Evolutionary conservation across 352 stramenopile species (phyloP).

Genomic region (Phytophthora tentaculata): DNA sequence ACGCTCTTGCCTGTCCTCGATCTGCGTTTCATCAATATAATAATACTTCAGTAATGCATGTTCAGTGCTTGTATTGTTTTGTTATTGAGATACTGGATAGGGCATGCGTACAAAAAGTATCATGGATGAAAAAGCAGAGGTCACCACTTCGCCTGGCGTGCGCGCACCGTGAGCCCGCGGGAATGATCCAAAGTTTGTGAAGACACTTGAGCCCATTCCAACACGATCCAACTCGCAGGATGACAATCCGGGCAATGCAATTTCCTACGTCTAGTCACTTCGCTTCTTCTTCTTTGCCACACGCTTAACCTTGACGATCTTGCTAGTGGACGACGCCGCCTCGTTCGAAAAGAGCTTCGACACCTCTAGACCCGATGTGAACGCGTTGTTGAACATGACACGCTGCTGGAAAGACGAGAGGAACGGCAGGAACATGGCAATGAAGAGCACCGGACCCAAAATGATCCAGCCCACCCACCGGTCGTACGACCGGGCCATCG

Average conservation of each 20-base stretch:
- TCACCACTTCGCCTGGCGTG: slow-evolving; percentile 6
- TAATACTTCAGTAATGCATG: slow-evolving; percentile 27
- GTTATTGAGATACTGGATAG: slow-evolving; percentile 33
- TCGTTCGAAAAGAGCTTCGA: slow-evolving; percentile 91
- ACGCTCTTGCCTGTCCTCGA: slow-evolving; percentile 28
- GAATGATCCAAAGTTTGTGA: slow-evolving; percentile 19
- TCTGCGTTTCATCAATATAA: not conserved
- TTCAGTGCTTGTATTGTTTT: slow-evolving; percentile 34
- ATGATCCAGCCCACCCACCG: slow-evolving; percentile 89
- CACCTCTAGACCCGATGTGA: slow-evolving; percentile 86
- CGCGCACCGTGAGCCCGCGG: slow-evolving; percentile 2
- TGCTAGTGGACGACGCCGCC: slow-evolving; percentile 65
- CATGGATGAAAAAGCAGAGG: slow-evolving; percentile 19
- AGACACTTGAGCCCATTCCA: not conserved
- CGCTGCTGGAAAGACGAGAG: slow-evolving; percentile 87
- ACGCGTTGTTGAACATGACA: slow-evolving; percentile 92
- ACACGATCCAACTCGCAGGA: not conserved
- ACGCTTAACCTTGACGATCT: slow-evolving; percentile 88
- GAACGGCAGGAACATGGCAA: slow-evolving; percentile 91
- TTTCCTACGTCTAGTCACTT: slow-evolving; percentile 42
- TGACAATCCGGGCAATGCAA: slow-evolving; percentile 5
- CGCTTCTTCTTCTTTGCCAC: slow-evolving; percentile 91
- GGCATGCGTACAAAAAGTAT: slow-evolving; percentile 37
- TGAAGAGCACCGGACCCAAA: slow-evolving; percentile 87
- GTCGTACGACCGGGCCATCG: slow-evolving; percentile 78